Conservation (phyloP, 441 rosid species). For the Pelargonium cotyledonis region DNA sequence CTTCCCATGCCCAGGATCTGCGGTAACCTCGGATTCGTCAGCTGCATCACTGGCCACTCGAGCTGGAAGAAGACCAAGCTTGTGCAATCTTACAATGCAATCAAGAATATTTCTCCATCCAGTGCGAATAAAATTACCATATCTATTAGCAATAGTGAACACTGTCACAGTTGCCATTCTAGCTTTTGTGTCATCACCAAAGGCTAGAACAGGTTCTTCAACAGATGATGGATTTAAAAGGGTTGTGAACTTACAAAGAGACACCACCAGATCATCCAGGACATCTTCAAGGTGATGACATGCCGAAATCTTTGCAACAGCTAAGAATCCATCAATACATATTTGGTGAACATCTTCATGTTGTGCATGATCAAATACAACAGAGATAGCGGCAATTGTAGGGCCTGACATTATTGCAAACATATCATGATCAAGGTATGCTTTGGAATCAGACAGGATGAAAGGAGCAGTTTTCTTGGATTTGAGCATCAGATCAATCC, state of each 20-base stretch:
- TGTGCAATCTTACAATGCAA: conserved; percentile 88
- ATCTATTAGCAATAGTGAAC: conserved; percentile 87
- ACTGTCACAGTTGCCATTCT: conserved; percentile 93
- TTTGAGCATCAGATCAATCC: conserved; percentile 93
- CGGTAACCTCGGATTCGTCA: conserved; percentile 79
- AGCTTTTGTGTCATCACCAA: conserved; percentile 90
- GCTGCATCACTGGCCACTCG: conserved; percentile 96
- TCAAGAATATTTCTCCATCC: conserved; percentile 98
- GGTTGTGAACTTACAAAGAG: conserved; percentile 92
- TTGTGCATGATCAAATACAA: conserved; percentile 95
- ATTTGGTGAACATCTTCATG: conserved; percentile 84
- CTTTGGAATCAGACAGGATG: conserved; percentile 61
- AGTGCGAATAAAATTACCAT: conserved; percentile 80
- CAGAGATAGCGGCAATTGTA: conserved; percentile 92
- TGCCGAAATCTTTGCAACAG: conserved; percentile 91
- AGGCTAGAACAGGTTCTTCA: conserved; percentile 89
- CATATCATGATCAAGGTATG: conserved; percentile 87
- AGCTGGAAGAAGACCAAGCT: conserved; percentile 96
- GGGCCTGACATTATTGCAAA: conserved; percentile 93
- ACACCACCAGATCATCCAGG: conserved; percentile 88
- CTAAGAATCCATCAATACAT: conserved; percentile 92
- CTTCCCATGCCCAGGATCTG: conserved; percentile 71
- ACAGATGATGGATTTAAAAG: conserved; percentile 69
- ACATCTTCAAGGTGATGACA: conserved; percentile 97
- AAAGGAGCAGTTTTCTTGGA: conserved; percentile 76